Percentiles rank a stretch among this genome's conserved stretches.
Conservation (phyloP, 2,329 filamentous ascomycete species). For the Tolypocladium ophioglossoides region DNA sequence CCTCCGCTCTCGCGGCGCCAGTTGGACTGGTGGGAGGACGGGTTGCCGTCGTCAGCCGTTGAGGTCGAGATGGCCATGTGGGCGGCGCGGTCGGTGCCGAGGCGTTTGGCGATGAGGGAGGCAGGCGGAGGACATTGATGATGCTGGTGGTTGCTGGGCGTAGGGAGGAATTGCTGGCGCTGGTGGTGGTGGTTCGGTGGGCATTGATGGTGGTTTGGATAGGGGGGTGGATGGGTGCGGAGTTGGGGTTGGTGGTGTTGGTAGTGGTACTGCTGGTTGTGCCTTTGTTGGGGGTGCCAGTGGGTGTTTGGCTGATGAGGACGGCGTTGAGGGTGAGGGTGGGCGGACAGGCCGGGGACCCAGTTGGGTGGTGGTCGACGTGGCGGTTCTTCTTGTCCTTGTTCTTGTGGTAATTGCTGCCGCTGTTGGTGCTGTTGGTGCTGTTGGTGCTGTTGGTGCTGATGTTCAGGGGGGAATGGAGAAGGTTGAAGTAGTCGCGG, state of each 20-base stretch:
- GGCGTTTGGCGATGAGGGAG: conserved; percentile 40
- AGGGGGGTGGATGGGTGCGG: background rate
- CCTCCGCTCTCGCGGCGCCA: conserved; percentile 2
- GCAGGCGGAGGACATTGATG: conserved; percentile 6
- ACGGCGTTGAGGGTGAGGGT: conserved; percentile 5
- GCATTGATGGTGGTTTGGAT: conserved; percentile 2
- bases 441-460: background rate
- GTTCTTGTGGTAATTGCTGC: background rate
- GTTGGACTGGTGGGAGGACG: background rate
- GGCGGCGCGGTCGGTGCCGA: conserved; percentile 38
- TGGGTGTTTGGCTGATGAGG: conserved; percentile 5
- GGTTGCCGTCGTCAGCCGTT: background rate
- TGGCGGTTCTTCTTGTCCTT: background rate
- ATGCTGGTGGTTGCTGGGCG: conserved; percentile 5
- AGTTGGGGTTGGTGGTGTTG: conserved; percentile 3
- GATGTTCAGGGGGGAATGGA: background rate
- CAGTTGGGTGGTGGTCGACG: background rate
- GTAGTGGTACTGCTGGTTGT: conserved; percentile 8
- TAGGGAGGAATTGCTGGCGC: conserved; percentile 8
- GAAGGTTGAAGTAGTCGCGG: background rate
- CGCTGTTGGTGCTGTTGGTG: background rate
- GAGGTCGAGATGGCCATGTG: conserved; percentile 28
- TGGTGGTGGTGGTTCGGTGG: conserved; percentile 10
- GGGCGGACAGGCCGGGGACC: conserved; percentile 5
- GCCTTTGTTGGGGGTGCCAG: conserved; percentile 7